phyloP scores from a whole-genome alignment of 371 early-diverging fungal genomes.

The Syncephalastrum racemosum region DNA sequence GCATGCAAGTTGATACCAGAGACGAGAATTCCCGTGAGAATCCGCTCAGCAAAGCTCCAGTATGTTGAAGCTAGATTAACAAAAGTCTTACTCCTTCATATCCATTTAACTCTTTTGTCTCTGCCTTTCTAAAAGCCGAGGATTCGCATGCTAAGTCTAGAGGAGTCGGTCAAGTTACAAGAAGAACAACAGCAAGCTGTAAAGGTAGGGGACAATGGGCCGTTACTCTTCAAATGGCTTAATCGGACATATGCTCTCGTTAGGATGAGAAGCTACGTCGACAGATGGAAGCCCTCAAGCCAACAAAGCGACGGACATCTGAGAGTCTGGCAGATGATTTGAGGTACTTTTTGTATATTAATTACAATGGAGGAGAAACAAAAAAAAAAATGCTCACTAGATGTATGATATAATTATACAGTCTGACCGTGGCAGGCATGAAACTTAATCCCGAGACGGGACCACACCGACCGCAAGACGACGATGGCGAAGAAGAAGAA shows the following conservation, averaged over 20 bases:
- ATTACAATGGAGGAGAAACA: too few relatives aligned
- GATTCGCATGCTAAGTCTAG: slow-evolving; percentile 34
- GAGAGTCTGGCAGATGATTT: slow-evolving; percentile 40
- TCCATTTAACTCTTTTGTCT: background rate
- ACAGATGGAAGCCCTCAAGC: slow-evolving; percentile 21
- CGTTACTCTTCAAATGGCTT: background rate
- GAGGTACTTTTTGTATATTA: slow-evolving; percentile 13
- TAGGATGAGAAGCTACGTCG: slow-evolving; percentile 29
- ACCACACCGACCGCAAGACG: slow-evolving; percentile 33
- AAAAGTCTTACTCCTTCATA: too few relatives aligned
- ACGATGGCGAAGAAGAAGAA: slow-evolving; percentile 23
- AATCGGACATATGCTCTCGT: background rate
- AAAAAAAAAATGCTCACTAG: background rate
- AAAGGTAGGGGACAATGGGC: slow-evolving; percentile 13
- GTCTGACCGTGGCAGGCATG: slow-evolving; percentile 26
- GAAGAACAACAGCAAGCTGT: slow-evolving; percentile 32
- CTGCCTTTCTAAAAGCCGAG: background rate
- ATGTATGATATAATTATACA: background rate
- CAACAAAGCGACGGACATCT: slow-evolving; percentile 6
- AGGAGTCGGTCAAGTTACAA: slow-evolving; percentile 40
- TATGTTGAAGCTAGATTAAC: too few relatives aligned
- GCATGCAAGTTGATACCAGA: too few relatives aligned
- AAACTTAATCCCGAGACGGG: slow-evolving; percentile 33
- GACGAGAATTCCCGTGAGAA: too few relatives aligned
- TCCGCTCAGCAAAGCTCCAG: too few relatives aligned